phyloP scores from a whole-genome alignment of 2,329 filamentous ascomycete species.

The Monilinia fructigena region DNA sequence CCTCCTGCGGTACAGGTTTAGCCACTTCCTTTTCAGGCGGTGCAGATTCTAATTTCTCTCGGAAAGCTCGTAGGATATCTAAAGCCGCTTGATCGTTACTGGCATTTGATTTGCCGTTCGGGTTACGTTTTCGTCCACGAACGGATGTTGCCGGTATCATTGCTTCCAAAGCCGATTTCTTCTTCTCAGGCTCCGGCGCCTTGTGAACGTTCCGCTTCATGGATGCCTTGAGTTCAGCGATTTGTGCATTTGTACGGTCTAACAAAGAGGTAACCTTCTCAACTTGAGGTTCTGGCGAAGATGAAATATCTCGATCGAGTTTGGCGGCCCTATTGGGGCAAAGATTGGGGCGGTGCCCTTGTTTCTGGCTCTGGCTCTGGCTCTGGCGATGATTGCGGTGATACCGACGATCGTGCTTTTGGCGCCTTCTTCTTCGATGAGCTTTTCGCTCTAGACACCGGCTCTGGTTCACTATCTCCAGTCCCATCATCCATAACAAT shows the following conservation, averaged over 20 bases:
- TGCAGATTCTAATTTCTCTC: slow-evolving; percentile 65
- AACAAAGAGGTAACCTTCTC: slow-evolving; percentile 47
- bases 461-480: slow-evolving; percentile 37
- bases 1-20: slow-evolving; percentile 32
- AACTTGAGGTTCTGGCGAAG: slow-evolving; percentile 43
- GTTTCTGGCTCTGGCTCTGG: slow-evolving; percentile 43
- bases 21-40: slow-evolving; percentile 44
- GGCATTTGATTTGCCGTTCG: slow-evolving; percentile 53
- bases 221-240: slow-evolving; percentile 75
- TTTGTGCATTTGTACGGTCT: slow-evolving; percentile 74
- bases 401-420: slow-evolving; percentile 40
- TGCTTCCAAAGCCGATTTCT: slow-evolving; percentile 66
- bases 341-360: slow-evolving; percentile 33
- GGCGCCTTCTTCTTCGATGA: slow-evolving; percentile 38
- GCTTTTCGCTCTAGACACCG: slow-evolving; percentile 35
- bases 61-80: slow-evolving; percentile 75
- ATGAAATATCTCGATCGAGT: slow-evolving; percentile 40
- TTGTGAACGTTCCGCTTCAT: slow-evolving; percentile 66
- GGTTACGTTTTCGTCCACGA: slow-evolving; percentile 67
- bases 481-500: slow-evolving; percentile 63
- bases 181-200: slow-evolving; percentile 54
- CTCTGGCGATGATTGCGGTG: slow-evolving; percentile 42
- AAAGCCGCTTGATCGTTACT: slow-evolving; percentile 64
- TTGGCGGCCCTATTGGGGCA: slow-evolving; percentile 37
- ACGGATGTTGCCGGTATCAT: slow-evolving; percentile 73